Evolutionary conservation across 2,329 filamentous ascomycete genomes (phyloP).

Genomic region (Fusarium setosum): DNA sequence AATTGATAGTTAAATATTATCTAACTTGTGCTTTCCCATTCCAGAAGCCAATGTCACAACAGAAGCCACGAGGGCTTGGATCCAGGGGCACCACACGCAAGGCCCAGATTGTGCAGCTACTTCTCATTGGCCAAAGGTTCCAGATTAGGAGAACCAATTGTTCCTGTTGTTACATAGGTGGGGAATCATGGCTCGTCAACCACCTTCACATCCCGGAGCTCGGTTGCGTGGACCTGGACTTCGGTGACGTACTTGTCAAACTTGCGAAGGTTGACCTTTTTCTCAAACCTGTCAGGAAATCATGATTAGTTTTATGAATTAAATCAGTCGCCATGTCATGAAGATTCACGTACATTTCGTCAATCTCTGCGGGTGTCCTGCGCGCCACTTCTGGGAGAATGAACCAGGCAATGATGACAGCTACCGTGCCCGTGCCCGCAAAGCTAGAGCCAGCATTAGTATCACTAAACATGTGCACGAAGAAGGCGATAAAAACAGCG

Average conservation of each 20-base stretch:
- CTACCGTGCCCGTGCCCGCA: conserved; percentile 46
- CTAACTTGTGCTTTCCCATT: too few species aligned
- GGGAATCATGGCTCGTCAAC: too few species aligned
- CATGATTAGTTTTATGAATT: background rate
- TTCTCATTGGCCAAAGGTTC: too few species aligned
- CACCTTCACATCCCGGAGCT: too few species aligned
- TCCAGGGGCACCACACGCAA: too few species aligned
- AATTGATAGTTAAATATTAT: too few species aligned
- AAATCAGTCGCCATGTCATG: background rate
- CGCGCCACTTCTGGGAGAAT: conserved; percentile 50
- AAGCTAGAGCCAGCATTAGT: conserved; percentile 39
- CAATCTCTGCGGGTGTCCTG: conserved; percentile 51
- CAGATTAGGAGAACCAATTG: too few species aligned
- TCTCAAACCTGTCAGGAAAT: conserved; percentile 11
- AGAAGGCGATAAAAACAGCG: conserved; percentile 10
- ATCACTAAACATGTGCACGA: background rate
- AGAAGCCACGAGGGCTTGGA: too few species aligned
- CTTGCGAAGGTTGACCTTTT: conserved; percentile 13
- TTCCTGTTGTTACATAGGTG: too few species aligned
- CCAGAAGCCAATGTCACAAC: too few species aligned
- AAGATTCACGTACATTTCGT: conserved; percentile 49
- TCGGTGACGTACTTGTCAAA: conserved; percentile 25
- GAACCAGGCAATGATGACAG: conserved; percentile 49
- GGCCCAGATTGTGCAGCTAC: too few species aligned
- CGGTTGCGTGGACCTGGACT: conserved; percentile 7